These are phyloP conservation scores for Rubroboletus satanas DNA, from an alignment of 768 basidiomycete genomes.

Conservation along the genomic window DNA sequence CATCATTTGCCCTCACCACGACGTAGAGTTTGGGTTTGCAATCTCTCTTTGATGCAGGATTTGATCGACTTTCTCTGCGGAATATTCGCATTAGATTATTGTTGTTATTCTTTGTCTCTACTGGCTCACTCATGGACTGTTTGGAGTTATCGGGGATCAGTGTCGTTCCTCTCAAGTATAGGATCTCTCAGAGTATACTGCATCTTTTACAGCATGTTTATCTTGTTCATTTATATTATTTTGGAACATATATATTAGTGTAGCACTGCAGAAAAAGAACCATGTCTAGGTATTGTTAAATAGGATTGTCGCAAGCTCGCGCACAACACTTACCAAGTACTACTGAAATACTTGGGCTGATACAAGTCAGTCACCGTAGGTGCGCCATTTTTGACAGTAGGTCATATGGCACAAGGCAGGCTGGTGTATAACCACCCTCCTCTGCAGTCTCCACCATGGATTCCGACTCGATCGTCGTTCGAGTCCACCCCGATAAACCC, in stretches of 20 bases:
- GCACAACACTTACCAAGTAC: background rate
- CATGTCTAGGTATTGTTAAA: constrained; percentile 12
- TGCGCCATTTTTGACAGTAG: background rate
- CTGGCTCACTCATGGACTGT: constrained; percentile 29
- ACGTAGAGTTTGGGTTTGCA: background rate
- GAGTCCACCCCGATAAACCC: constrained; percentile 39
- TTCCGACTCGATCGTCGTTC: constrained; percentile 28
- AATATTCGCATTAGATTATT: constrained; percentile 28
- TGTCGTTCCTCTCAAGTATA: constrained; percentile 24
- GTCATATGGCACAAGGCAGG: background rate
- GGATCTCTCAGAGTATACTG: constrained; percentile 33
- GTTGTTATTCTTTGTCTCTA: constrained; percentile 29
- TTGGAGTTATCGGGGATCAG: constrained; percentile 29
- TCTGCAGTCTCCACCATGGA: constrained; percentile 12
- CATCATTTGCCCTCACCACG: background rate
- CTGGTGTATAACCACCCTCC: too few relatives aligned
- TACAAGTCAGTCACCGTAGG: too few relatives aligned
- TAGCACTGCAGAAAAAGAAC: constrained; percentile 12
- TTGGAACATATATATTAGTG: constrained; percentile 33
- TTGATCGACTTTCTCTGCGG: constrained; percentile 13
- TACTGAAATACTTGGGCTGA: too few relatives aligned
- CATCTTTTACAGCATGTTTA: constrained; percentile 34
- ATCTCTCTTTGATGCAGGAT: constrained; percentile 3
- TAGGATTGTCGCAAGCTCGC: constrained; percentile 10
- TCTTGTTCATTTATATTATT: constrained; percentile 38